Conservation (phyloP, 176 grass and related monocot species). For the Triticum monococcum region DNA sequence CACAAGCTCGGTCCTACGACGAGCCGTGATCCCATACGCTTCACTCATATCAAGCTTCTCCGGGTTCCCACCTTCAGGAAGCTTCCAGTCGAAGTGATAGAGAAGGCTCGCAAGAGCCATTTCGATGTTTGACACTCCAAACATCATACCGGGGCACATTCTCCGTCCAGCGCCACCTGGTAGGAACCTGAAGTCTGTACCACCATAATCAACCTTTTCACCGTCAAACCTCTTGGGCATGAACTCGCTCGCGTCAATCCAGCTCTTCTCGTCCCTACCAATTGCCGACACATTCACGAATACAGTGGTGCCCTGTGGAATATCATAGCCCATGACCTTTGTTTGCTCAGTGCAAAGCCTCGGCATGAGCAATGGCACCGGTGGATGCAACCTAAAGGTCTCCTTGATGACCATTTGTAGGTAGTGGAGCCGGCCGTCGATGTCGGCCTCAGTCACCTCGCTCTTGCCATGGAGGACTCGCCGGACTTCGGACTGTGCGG, state of each 20-base stretch:
- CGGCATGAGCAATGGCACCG: constrained; percentile 35
- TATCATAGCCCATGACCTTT: constrained; percentile 37
- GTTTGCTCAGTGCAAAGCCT: constrained; percentile 14
- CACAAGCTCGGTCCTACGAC: background rate
- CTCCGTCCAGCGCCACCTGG: constrained; percentile 32
- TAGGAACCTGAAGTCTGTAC: constrained; percentile 18
- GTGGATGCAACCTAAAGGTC: constrained; percentile 41
- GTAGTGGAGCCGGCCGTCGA: constrained; percentile 25
- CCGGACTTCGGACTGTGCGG: constrained; percentile 30
- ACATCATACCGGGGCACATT: constrained; percentile 38
- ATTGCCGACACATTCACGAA: constrained; percentile 49
- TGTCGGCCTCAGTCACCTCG: background rate
- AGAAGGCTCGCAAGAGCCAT: constrained; percentile 26
- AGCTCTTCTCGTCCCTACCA: constrained; percentile 31
- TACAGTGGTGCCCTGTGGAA: constrained; percentile 15
- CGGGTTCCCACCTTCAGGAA: background rate
- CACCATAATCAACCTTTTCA: background rate
- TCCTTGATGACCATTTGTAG: constrained; percentile 52
- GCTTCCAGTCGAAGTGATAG: constrained; percentile 35
- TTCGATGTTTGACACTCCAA: constrained; percentile 27
- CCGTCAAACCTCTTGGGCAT: constrained; percentile 31
- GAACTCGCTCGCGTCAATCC: constrained; percentile 37
- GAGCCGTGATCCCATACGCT: constrained; percentile 12
- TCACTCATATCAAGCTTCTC: constrained; percentile 25
- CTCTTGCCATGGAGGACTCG: background rate